These are phyloP conservation scores for Linum trigynum DNA, from an alignment of 345 rosid genomes.

Conservation along the genomic window DNA sequence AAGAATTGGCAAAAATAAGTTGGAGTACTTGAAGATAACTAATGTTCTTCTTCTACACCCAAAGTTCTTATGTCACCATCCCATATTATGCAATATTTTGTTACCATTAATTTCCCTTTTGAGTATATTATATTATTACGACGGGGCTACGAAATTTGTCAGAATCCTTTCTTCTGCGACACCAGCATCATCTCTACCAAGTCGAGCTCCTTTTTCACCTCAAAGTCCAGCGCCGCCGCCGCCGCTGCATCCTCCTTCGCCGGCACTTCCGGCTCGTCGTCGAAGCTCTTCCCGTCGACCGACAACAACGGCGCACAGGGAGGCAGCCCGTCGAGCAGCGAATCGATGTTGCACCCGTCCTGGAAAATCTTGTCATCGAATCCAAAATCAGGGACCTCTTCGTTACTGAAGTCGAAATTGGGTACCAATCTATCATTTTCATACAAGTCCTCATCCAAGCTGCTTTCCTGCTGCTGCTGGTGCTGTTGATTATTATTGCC, in stretches of 20 bases:
- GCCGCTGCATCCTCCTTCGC: not conserved
- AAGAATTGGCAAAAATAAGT: too few relatives aligned
- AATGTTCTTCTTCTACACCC: too few relatives aligned
- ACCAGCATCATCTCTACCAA: conserved; percentile 44
- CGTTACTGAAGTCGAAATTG: conserved; percentile 32
- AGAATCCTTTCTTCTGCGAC: not conserved
- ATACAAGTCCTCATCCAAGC: not conserved
- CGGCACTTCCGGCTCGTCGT: conserved; percentile 18
- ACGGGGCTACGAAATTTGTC: too few relatives aligned
- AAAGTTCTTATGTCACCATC: too few relatives aligned
- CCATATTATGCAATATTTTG: too few relatives aligned
- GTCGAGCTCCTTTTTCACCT: conserved; percentile 43
- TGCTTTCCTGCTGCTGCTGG: conserved; percentile 4
- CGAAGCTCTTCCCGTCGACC: conserved; percentile 14
- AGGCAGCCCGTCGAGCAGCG: conserved; percentile 56
- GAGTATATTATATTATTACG: too few relatives aligned
- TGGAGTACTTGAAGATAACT: too few relatives aligned
- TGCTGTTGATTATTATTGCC: not conserved
- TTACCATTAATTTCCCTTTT: too few relatives aligned
- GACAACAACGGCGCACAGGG: conserved; percentile 16
- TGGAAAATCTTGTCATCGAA: conserved; percentile 55
- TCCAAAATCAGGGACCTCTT: conserved; percentile 39
- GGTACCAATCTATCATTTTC: conserved; percentile 37
- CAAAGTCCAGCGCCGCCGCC: conserved; percentile 4
- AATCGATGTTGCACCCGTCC: conserved; percentile 55